Evolutionary conservation across 2,329 filamentous ascomycete genomes (phyloP).

Genomic region (Neocatenulostroma microsporum): DNA sequence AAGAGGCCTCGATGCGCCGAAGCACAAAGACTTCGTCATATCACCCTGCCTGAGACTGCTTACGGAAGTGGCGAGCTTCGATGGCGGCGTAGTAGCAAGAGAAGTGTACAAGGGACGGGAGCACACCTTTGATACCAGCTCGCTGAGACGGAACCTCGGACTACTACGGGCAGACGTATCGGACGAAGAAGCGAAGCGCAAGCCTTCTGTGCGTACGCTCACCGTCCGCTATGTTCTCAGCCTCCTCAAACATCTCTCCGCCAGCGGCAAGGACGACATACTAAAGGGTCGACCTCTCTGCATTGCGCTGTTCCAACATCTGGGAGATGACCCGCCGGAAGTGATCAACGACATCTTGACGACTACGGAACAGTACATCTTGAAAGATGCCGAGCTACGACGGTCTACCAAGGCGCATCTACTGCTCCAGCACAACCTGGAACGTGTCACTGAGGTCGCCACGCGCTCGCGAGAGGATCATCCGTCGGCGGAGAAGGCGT

Average conservation of each 20-base stretch:
- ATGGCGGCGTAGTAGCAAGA: conserved; percentile 73
- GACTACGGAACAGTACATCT: conserved; percentile 59
- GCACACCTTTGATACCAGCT: conserved; percentile 62
- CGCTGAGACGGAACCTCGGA: conserved; percentile 70
- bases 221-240: conserved; percentile 74
- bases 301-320: conserved; percentile 63
- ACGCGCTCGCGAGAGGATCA: conserved; percentile 41
- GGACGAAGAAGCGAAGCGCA: conserved; percentile 54
- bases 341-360: conserved; percentile 68
- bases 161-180: conserved; percentile 49
- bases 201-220: conserved; percentile 74
- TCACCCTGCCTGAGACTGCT: conserved; percentile 80
- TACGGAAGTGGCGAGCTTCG: conserved; percentile 75
- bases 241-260: conserved; percentile 68
- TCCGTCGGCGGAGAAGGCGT: conserved; percentile 59
- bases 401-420: conserved; percentile 56
- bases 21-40: conserved; percentile 78
- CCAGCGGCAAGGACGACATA: conserved; percentile 72
- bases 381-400: conserved; percentile 66
- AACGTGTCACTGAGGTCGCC: conserved; percentile 49
- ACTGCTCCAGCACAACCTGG: conserved; percentile 34
- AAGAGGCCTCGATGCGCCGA: conserved; percentile 68
- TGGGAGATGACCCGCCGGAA: conserved; percentile 69
- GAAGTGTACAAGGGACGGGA: conserved; percentile 70
- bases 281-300: conserved; percentile 66